These are phyloP conservation scores for Chaetoscypha palmicola DNA, from an alignment of 2,329 filamentous ascomycete genomes.

Conservation along the genomic window DNA sequence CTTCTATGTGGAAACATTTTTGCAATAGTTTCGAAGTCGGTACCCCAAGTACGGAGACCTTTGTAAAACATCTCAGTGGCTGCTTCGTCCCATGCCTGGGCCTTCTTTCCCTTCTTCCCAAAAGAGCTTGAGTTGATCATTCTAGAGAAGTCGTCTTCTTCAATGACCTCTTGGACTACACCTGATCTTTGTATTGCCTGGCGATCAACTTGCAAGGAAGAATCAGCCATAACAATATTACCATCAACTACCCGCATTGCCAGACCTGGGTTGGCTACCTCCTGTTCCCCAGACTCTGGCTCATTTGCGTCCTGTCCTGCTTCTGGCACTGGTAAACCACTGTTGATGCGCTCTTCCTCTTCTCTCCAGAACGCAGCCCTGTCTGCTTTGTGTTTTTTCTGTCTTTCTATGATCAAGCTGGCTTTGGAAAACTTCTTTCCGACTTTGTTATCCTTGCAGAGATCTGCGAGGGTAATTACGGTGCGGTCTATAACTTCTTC, in stretches of 20 bases:
- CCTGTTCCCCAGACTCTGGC: background rate
- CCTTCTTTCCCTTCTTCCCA: conserved; percentile 51
- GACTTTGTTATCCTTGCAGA: conserved; percentile 62
- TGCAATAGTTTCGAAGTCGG: conserved; percentile 74
- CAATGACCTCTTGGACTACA: conserved; percentile 39
- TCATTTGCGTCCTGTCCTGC: background rate
- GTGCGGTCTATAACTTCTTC: conserved; percentile 55
- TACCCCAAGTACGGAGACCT: conserved; percentile 68
- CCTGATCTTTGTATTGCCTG: conserved; percentile 52
- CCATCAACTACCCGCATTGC: conserved; percentile 38
- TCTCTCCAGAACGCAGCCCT: conserved; percentile 23
- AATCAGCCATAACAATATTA: conserved; percentile 63
- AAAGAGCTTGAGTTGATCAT: conserved; percentile 64
- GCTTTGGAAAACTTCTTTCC: conserved; percentile 72
- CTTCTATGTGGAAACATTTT: conserved; percentile 67
- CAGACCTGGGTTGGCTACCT: conserved; percentile 13
- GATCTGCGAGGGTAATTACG: conserved; percentile 63
- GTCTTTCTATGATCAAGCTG: conserved; percentile 61
- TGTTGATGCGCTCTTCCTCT: conserved; percentile 21
- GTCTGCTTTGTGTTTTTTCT: conserved; percentile 42
- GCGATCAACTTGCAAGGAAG: conserved; percentile 60
- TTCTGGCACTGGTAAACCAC: conserved; percentile 4
- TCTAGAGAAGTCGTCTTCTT: conserved; percentile 70
- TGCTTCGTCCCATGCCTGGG: conserved; percentile 62
- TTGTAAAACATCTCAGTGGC: conserved; percentile 72